Percentiles rank a stretch among this genome's conserved stretches.
Evolutionary conservation across 345 rosid genomes (phyloP).

Genomic region (Corchorus olitorius): DNA sequence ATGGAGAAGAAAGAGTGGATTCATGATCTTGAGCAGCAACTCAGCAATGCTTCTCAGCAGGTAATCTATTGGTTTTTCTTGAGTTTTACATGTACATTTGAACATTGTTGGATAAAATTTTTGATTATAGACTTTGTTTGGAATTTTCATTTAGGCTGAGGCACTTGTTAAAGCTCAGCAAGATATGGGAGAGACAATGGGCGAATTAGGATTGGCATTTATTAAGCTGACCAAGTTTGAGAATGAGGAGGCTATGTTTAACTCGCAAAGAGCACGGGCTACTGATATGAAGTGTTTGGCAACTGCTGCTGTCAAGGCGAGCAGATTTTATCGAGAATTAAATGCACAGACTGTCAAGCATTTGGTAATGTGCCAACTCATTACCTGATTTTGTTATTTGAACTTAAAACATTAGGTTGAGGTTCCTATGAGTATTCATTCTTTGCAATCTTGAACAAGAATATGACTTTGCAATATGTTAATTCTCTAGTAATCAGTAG

Average conservation of each 20-base stretch:
- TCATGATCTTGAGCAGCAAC: constrained; percentile 83
- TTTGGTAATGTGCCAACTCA: constrained; percentile 59
- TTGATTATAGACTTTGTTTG: constrained; percentile 1
- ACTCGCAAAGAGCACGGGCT: constrained; percentile 74
- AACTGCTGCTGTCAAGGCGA: constrained; percentile 96
- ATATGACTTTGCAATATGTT: constrained; percentile 1
- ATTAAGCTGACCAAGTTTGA: constrained; percentile 91
- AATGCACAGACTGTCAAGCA: constrained; percentile 92
- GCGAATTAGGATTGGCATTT: constrained; percentile 84
- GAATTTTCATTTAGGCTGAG: constrained; percentile 62
- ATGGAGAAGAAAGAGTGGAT: constrained; percentile 82
- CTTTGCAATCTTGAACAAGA: not conserved
- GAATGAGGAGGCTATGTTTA: constrained; percentile 81
- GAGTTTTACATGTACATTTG: not conserved
- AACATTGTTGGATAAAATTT: constrained; percentile 14
- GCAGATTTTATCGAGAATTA: constrained; percentile 86
- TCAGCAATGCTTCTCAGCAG: constrained; percentile 93
- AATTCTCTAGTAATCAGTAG: not conserved
- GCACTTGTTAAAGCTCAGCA: constrained; percentile 92
- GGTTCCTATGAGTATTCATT: not conserved
- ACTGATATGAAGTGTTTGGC: constrained; percentile 87
- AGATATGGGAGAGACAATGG: constrained; percentile 98
- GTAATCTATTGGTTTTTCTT: constrained; percentile 32
- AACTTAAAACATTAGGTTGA: constrained; percentile 8
- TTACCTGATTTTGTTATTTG: not conserved